These are phyloP conservation scores for Puccinia triticina DNA, from an alignment of 1,284 basidiomycete genomes.

Conservation along the genomic window DNA sequence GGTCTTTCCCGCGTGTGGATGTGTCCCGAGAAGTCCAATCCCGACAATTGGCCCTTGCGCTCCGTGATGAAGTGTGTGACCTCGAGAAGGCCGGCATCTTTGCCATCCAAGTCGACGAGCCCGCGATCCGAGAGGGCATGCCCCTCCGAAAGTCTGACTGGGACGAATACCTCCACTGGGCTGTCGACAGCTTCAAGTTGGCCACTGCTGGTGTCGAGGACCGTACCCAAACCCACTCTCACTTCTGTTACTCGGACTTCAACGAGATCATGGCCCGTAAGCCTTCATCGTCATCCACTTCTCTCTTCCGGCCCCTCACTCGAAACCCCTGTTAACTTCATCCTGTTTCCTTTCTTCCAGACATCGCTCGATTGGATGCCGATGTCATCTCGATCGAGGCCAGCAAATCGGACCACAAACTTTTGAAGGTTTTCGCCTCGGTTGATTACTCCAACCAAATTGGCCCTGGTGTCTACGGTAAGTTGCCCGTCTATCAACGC, in stretches of 20 bases:
- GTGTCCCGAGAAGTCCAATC: slow-evolving; percentile 95
- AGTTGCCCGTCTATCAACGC: slow-evolving; percentile 59
- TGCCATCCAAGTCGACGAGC: slow-evolving; percentile 99
- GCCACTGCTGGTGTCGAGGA: slow-evolving; percentile 90
- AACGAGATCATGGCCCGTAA: slow-evolving; percentile 52
- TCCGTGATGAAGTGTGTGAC: slow-evolving; percentile 97
- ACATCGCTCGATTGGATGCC: slow-evolving; percentile 94
- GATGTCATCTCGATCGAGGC: slow-evolving; percentile 90
- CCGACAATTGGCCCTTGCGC: slow-evolving; percentile 95
- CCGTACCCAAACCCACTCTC: slow-evolving; percentile 90
- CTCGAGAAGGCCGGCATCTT: slow-evolving; percentile 96
- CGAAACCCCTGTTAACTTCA: too few relatives aligned
- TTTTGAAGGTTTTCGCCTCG: slow-evolving; percentile 90
- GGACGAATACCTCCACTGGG: slow-evolving; percentile 93
- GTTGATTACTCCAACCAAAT: slow-evolving; percentile 98
- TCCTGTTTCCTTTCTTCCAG: slow-evolving; percentile 72
- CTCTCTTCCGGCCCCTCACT: not conserved
- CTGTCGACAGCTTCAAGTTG: slow-evolving; percentile 95
- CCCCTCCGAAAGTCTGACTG: slow-evolving; percentile 92
- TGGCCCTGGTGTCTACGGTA: slow-evolving; percentile 75
- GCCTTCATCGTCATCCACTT: not conserved
- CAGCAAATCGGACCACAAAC: slow-evolving; percentile 96
- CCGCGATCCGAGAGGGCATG: slow-evolving; percentile 96
- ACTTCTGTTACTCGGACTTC: slow-evolving; percentile 90
- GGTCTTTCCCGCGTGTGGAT: slow-evolving; percentile 99